phyloP scores from a whole-genome alignment of 441 rosid genomes.

The Pelargonium australe region DNA sequence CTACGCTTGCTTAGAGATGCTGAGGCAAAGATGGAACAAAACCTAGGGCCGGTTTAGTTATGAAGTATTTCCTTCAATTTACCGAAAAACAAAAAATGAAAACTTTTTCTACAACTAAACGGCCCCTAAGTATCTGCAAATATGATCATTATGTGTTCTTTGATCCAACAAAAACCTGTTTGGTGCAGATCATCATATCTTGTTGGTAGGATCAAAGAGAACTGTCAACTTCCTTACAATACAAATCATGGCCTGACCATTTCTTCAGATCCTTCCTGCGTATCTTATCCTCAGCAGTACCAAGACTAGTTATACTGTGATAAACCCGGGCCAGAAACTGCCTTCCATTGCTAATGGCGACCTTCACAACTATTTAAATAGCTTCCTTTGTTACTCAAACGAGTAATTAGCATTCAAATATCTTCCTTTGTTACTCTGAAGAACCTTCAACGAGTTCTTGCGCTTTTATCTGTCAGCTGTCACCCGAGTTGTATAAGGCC shows the following conservation, averaged over 20 bases:
- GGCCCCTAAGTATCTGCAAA: too few species aligned
- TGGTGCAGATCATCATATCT: constrained; percentile 18
- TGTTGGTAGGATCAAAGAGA: constrained; percentile 21
- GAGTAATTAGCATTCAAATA: too few species aligned
- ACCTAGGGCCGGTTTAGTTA: not conserved
- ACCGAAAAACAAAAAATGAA: not conserved
- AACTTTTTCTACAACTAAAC: not conserved
- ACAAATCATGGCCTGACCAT: constrained; percentile 19
- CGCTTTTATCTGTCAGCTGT: constrained; percentile 4
- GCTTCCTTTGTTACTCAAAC: too few species aligned
- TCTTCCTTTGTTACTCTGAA: too few species aligned
- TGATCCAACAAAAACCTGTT: too few species aligned
- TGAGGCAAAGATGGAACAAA: not conserved
- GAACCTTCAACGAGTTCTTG: not conserved
- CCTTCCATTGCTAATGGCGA: constrained; percentile 24
- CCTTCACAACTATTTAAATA: constrained; percentile 18
- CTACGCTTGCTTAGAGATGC: constrained; percentile 13
- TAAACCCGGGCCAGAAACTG: constrained; percentile 23
- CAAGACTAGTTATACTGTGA: constrained; percentile 22
- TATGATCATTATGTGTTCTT: too few species aligned
- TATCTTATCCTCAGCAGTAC: constrained; percentile 21
- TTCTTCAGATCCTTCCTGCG: constrained; percentile 20
- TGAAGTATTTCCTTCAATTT: not conserved
- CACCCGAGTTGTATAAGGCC: constrained; percentile 16
- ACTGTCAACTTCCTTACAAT: constrained; percentile 16